These are phyloP conservation scores for Aaosphaeria pasadenensis DNA, from an alignment of 2,329 filamentous ascomycete genomes.

Conservation along the genomic window DNA sequence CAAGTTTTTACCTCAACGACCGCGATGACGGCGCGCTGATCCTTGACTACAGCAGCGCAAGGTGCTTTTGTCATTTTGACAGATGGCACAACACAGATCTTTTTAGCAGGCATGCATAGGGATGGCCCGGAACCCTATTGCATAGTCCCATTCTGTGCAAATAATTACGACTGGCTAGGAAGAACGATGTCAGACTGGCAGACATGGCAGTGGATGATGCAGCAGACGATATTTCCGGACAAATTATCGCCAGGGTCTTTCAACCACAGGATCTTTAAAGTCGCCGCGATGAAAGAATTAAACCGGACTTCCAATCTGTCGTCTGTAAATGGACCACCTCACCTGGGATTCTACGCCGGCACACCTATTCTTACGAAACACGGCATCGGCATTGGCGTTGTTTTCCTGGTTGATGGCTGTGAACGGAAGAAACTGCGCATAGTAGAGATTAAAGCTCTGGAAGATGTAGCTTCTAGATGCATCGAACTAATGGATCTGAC, in stretches of 20 bases:
- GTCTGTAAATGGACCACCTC: not conserved
- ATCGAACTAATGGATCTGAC: not conserved
- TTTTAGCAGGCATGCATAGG: not conserved
- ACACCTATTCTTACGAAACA: slow-evolving; percentile 6
- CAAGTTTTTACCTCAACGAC: not conserved
- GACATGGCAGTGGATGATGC: not conserved
- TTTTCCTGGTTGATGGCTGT: slow-evolving; percentile 8
- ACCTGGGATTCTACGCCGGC: not conserved
- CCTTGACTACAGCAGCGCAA: not conserved
- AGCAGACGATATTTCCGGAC: not conserved
- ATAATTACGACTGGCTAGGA: not conserved
- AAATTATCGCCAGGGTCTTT: not conserved
- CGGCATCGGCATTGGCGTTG: slow-evolving; percentile 8
- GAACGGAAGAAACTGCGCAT: slow-evolving; percentile 1
- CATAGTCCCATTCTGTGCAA: not conserved
- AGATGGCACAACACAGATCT: not conserved
- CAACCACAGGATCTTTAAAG: not conserved
- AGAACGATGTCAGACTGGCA: not conserved
- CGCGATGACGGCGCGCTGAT: not conserved
- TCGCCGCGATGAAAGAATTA: not conserved
- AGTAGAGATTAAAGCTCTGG: not conserved
- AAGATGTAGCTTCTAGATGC: not conserved
- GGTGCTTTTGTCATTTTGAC: not conserved
- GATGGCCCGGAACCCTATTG: not conserved
- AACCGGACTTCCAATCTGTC: not conserved